These are phyloP conservation scores for Ceratocystis albifundus DNA, from an alignment of 2,329 filamentous ascomycete genomes.

Conservation along the genomic window DNA sequence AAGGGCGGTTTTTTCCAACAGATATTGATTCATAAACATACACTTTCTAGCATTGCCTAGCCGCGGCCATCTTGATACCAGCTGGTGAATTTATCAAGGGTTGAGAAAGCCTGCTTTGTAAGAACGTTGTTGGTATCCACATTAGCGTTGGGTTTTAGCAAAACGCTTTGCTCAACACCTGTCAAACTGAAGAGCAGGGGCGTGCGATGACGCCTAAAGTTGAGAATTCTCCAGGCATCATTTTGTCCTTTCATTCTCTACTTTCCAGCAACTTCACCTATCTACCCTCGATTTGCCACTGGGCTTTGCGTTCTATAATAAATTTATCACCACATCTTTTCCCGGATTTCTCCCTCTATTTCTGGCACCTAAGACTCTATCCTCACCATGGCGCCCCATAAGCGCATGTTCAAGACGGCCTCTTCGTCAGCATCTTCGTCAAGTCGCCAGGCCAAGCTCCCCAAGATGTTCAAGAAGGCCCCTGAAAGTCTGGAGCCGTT, in stretches of 20 bases:
- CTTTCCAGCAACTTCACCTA: too few relatives aligned
- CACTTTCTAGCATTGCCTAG: too few relatives aligned
- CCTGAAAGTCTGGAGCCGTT: conserved; percentile 54
- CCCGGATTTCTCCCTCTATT: conserved; percentile 8
- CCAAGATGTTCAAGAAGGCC: conserved; percentile 56
- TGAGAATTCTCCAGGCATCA: not conserved
- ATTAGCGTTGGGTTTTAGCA: not conserved
- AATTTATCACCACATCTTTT: conserved; percentile 17
- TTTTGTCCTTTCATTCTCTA: not conserved
- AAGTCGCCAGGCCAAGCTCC: conserved; percentile 33
- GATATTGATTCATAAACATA: too few relatives aligned
- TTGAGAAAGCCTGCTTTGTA: not conserved
- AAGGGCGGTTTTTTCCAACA: too few relatives aligned
- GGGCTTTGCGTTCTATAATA: conserved; percentile 2
- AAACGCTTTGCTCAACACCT: conserved; percentile 9
- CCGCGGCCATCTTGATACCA: too few relatives aligned
- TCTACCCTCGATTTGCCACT: not conserved
- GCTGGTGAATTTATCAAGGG: not conserved
- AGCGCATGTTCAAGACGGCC: conserved; percentile 21
- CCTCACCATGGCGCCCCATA: conserved; percentile 26
- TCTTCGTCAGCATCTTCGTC: conserved; percentile 12
- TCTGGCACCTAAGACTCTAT: conserved; percentile 16
- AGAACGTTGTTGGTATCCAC: not conserved
- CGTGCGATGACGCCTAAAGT: not conserved
- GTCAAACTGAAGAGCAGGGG: conserved; percentile 6